Conservation (phyloP, 441 rosid species). For the Syzygium syzygioides region DNA sequence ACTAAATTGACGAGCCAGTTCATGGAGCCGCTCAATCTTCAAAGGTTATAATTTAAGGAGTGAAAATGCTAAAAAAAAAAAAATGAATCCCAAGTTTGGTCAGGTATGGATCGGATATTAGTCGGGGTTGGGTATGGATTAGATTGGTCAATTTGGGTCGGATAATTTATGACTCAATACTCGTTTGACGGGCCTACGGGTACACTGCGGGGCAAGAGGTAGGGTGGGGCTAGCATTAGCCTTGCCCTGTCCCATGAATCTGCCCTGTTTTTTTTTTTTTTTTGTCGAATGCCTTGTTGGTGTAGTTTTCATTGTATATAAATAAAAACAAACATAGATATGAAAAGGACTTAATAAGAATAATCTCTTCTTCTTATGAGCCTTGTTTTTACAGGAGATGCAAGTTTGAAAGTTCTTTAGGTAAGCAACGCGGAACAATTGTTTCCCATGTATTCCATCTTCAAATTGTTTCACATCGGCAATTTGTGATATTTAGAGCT, state of each 20-base stretch:
- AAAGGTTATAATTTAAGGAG: background rate
- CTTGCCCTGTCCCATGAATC: background rate
- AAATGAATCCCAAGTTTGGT: fast-evolving
- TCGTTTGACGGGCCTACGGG: fast-evolving
- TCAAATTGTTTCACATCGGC: background rate
- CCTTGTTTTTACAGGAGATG: background rate
- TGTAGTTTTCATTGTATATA: no score
- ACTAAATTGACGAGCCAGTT: fast-evolving
- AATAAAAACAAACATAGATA: no score
- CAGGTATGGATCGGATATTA: fast-evolving
- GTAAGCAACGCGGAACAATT: background rate
- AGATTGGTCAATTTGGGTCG: fast-evolving
- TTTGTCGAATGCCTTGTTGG: no score
- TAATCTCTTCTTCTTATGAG: background rate
- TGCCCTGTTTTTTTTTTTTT: no score
- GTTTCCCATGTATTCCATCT: background rate
- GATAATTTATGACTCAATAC: fast-evolving
- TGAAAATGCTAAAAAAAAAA: background rate
- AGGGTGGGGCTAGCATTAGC: background rate
- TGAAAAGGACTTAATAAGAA: background rate
- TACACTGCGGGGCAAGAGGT: fast-evolving
- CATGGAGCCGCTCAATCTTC: background rate
- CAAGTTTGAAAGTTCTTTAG: background rate
- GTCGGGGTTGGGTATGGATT: fast-evolving
- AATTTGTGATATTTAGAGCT: background rate